Evolutionary conservation across 306 rosid genomes (phyloP).

Genomic region (Vicia villosa): DNA sequence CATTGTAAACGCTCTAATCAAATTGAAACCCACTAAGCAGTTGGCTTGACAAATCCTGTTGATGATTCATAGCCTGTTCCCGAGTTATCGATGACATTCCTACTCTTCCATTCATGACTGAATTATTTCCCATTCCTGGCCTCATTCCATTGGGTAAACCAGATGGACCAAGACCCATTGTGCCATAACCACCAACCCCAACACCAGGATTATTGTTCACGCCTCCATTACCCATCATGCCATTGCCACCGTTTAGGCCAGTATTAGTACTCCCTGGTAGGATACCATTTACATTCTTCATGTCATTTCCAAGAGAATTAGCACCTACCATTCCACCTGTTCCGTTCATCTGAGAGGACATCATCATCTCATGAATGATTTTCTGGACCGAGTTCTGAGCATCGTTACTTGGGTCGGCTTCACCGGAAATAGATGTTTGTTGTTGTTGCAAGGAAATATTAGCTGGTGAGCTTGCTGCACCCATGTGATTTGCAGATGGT

Average conservation of each 20-base stretch:
- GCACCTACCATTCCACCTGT: conserved; percentile 54
- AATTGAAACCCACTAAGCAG: conserved; percentile 84
- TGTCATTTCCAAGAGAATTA: conserved; percentile 69
- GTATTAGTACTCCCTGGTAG: conserved; percentile 53
- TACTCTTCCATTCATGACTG: conserved; percentile 79
- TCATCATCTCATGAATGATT: conserved; percentile 75
- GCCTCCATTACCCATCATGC: conserved; percentile 65
- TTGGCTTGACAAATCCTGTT: conserved; percentile 87
- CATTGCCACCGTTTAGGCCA: conserved; percentile 63
- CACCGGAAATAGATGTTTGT: conserved; percentile 69
- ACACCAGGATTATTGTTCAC: conserved; percentile 62
- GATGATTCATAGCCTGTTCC: conserved; percentile 84
- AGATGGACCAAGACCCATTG: conserved; percentile 76
- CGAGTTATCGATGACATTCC: conserved; percentile 75
- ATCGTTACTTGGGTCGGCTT: conserved; percentile 69
- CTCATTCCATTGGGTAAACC: conserved; percentile 79
- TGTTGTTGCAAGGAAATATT: conserved; percentile 84
- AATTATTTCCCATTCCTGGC: conserved; percentile 70
- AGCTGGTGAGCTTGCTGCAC: conserved; percentile 72
- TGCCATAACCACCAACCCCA: conserved; percentile 64
- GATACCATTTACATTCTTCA: conserved; percentile 74
- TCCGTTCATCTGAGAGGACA: conserved; percentile 67
- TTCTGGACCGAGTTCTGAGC: conserved; percentile 91
- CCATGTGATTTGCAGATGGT: conserved; percentile 71
- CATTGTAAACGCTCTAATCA: conserved; percentile 58